Evolutionary conservation across 345 rosid genomes (phyloP), one percentile per base, ranked within the genome.

Genomic region (Hibiscus syriacus): DNA sequence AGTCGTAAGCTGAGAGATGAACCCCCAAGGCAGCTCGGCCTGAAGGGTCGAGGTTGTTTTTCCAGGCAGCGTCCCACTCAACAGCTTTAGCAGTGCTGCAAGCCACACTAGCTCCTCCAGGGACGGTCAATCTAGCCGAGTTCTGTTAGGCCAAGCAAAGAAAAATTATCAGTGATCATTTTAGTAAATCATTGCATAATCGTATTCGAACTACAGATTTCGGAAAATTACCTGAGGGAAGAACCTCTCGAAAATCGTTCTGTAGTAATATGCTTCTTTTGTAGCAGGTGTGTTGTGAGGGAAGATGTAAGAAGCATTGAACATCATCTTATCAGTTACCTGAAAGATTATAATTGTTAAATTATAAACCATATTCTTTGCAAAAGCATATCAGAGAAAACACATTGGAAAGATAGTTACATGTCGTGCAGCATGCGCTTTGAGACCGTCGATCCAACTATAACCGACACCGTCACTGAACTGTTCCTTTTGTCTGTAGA

Each of bases 401-500:
- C 2, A 20, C 14, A 34, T 8, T 0, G 57, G 57, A 22, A 30
- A 46, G 8, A 11, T 50, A 41, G 27, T 39, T 81, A 92, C 97
- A 77, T 87, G 85, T 73, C 58, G 55, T 25, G 78, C 81, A 67
- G 98, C 90, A 67, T 93, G 97, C 22, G 84, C 88, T 76, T 90
- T 89, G 56, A 93, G 92, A 22, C 97, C 97, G 80, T 89, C 98
- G 23, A 93, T 93, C 97, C 98, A 93, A 66, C 92, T 90, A 53
- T 90, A 93, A 48, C 97, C 96, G 41, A 93, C 98, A 49, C 98
- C 98, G 66, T 93, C 98, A 76, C 98, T 93, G 48, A 93, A 93
- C 71, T 93, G 97, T 69, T 93, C 98, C 61, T 93, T 93, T 80
- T 93, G 98, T 73, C 98, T 87, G 79, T 93, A 90, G 43, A 93